Percentiles rank a stretch among this genome's conserved stretches.
Evolutionary conservation across 768 basidiomycete genomes (phyloP).

Genomic region (Amanita rimosa): DNA sequence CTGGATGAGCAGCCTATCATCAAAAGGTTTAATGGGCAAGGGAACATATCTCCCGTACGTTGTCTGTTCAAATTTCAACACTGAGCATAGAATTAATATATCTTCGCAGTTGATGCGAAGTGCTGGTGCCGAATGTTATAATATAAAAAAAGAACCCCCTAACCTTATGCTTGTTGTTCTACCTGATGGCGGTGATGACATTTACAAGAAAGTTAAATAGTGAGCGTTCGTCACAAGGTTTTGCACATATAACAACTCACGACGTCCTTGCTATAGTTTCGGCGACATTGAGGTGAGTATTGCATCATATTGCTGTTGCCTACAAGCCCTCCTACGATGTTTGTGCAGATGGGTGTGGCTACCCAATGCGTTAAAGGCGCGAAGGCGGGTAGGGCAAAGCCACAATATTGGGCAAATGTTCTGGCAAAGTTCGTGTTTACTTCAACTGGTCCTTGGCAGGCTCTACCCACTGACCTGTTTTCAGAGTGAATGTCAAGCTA

Average conservation of each 20-base stretch:
- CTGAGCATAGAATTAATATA: too few species aligned
- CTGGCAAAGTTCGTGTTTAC: slow-evolving; percentile 52
- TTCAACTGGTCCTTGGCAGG: neutral
- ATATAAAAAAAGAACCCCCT: slow-evolving; percentile 30
- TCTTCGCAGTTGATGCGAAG: too few species aligned
- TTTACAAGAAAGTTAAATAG: slow-evolving; percentile 74
- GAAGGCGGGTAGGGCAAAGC: slow-evolving; percentile 54
- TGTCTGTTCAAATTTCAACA: too few species aligned
- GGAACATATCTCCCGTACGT: slow-evolving; percentile 27
- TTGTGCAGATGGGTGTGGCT: slow-evolving; percentile 54
- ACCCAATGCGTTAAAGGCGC: slow-evolving; percentile 66
- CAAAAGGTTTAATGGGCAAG: slow-evolving; percentile 47
- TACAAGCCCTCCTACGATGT: neutral
- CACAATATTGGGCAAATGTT: slow-evolving; percentile 76
- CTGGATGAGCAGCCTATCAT: slow-evolving; percentile 31
- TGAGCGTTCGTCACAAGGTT: slow-evolving; percentile 23
- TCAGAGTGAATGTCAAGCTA: slow-evolving; percentile 72
- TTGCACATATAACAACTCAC: neutral
- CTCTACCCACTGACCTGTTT: neutral
- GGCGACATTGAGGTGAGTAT: slow-evolving; percentile 35
- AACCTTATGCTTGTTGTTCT: slow-evolving; percentile 56
- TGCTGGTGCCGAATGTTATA: neutral
- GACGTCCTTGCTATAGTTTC: slow-evolving; percentile 29
- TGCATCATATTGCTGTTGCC: neutral
- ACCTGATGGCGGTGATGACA: slow-evolving; percentile 60